Percentiles rank a stretch among this genome's conserved stretches.
Conservation (phyloP, 805 yeast genomes). For the Pichia deserticola region DNA sequence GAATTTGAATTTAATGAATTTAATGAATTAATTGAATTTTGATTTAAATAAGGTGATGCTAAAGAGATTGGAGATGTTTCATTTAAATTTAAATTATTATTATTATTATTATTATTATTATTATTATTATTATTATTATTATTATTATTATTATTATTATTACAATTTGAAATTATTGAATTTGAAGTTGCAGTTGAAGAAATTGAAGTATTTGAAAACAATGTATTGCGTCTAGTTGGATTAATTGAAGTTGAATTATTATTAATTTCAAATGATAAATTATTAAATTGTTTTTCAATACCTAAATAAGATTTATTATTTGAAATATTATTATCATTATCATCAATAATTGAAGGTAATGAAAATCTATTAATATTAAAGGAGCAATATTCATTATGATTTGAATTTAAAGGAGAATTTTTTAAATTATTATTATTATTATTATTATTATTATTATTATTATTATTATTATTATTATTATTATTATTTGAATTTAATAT, state of each 20-base stretch:
- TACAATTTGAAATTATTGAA: neutral
- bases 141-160: neutral
- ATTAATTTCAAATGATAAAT: neutral
- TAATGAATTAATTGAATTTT: too few relatives aligned
- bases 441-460: too few relatives aligned
- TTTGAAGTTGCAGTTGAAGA: slow-evolving; percentile 10
- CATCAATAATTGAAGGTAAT: slow-evolving; percentile 1
- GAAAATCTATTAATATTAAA: slow-evolving; percentile 5
- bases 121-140: too few relatives aligned
- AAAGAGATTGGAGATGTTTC: too few relatives aligned
- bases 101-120: too few relatives aligned
- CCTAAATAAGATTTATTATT: neutral
- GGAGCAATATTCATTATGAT: neutral
- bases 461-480: too few relatives aligned
- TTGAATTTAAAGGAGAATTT: neutral
- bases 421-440: neutral
- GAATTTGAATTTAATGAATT: neutral
- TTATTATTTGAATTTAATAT: neutral
- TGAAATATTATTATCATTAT: neutral
- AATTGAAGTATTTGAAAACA: slow-evolving; percentile 11
- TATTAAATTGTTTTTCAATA: neutral
- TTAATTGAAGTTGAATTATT: neutral
- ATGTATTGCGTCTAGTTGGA: slow-evolving; percentile 10
- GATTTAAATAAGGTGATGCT: too few relatives aligned
- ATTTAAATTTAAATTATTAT: too few relatives aligned